Percentiles rank a stretch among this genome's conserved stretches.
phyloP scores from a whole-genome alignment of 192 early-diverging fungal genomes.

The Podila epicladia region DNA sequence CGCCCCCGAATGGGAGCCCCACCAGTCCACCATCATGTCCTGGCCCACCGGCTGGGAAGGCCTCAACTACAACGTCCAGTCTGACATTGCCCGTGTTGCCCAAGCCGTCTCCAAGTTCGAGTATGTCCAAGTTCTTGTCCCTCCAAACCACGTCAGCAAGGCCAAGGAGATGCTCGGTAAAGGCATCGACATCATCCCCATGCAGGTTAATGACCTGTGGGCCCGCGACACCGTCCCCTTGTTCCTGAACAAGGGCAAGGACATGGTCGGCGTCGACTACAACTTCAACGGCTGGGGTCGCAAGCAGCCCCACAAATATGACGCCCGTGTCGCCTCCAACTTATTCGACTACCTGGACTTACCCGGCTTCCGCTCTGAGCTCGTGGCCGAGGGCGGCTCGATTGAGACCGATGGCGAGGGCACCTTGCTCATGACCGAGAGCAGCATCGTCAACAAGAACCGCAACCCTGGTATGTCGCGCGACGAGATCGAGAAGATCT shows the following conservation, averaged over 20 bases:
- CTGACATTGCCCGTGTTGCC: conserved; percentile 27
- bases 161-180: conserved; percentile 12
- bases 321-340: conserved; percentile 10
- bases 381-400: conserved; percentile 22
- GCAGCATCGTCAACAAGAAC: conserved; percentile 29
- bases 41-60: conserved; percentile 23
- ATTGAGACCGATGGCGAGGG: conserved; percentile 29
- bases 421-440: conserved; percentile 22
- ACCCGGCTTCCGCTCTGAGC: conserved; percentile 10
- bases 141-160: conserved; percentile 10
- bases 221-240: conserved; percentile 16
- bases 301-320: conserved; percentile 24
- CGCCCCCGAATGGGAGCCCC: conserved; percentile 17
- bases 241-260: conserved; percentile 13
- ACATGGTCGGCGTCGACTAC: conserved; percentile 6
- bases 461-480: conserved; percentile 26
- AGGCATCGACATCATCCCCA: conserved; percentile 11
- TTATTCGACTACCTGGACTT: conserved; percentile 9
- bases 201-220: conserved; percentile 22
- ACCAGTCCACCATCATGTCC: conserved; percentile 25
- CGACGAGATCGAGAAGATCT: conserved; percentile 15
- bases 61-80: conserved; percentile 27
- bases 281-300: conserved; percentile 29
- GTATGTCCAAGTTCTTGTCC: conserved; percentile 8
- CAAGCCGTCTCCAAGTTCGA: conserved; percentile 21